These are phyloP conservation scores for Tuber melanosporum DNA, from an alignment of 495 filamentous ascomycete species.

Conservation along the genomic window DNA sequence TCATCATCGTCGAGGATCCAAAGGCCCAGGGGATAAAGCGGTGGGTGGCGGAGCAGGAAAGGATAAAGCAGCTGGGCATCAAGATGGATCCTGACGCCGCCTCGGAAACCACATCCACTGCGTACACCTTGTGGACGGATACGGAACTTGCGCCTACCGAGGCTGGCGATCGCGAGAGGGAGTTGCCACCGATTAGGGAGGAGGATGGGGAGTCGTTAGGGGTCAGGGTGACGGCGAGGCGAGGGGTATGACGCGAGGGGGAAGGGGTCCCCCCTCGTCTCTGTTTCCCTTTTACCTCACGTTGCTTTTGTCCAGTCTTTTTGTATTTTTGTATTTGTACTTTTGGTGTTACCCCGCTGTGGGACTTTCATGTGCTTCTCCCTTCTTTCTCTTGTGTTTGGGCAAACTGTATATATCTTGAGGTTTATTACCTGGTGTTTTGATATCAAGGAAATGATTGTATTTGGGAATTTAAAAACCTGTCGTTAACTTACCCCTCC, in stretches of 20 bases:
- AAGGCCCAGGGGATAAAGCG: conserved; percentile 21
- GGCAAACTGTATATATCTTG: not conserved
- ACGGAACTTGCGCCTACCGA: conserved; percentile 28
- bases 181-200: not conserved
- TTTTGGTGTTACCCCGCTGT: not conserved
- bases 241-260: not conserved
- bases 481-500: not conserved
- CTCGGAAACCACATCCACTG: conserved; percentile 26
- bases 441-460: not conserved
- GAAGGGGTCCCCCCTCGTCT: not conserved
- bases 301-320: not conserved
- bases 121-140: conserved; percentile 32
- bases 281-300: not conserved
- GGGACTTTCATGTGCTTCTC: not conserved
- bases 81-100: conserved; percentile 20
- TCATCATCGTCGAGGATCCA: conserved; percentile 11
- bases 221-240: not conserved
- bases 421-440: not conserved
- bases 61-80: conserved; percentile 15
- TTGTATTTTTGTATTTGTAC: not conserved
- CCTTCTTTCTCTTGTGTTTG: not conserved
- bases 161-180: conserved; percentile 11
- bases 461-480: not conserved
- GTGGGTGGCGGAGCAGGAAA: conserved; percentile 33
- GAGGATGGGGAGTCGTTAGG: not conserved